These are phyloP conservation scores for Colletotrichum falcatum DNA, from an alignment of 2,329 filamentous ascomycete genomes.

Conservation along the genomic window DNA sequence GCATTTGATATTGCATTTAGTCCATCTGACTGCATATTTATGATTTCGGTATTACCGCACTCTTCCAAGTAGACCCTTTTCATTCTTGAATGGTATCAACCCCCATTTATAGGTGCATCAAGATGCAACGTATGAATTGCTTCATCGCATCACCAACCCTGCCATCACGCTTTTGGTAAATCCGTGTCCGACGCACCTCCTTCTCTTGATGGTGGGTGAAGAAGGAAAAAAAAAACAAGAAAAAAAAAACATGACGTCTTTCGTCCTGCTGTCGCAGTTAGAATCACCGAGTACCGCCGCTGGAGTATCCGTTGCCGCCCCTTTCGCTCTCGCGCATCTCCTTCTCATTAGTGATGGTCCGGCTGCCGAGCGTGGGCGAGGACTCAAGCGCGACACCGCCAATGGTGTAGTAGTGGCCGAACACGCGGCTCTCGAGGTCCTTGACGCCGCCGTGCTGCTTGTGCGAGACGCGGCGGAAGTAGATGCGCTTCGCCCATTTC, in stretches of 20 bases:
- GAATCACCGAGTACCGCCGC: slow-evolving; percentile 17
- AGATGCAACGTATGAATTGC: slow-evolving; percentile 16
- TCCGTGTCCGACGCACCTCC: neutral
- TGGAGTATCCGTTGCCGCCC: slow-evolving; percentile 35
- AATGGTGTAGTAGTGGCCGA: slow-evolving; percentile 49
- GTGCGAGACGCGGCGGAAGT: slow-evolving; percentile 49
- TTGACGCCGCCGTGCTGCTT: slow-evolving; percentile 41
- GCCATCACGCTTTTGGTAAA: neutral
- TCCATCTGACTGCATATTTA: neutral
- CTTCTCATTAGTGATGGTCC: slow-evolving; percentile 40
- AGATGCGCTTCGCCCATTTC: slow-evolving; percentile 69
- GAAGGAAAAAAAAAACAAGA: too few species aligned
- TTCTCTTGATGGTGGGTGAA: neutral
- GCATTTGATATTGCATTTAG: too few species aligned
- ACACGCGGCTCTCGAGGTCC: slow-evolving; percentile 50
- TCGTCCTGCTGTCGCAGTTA: neutral
- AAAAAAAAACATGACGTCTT: neutral
- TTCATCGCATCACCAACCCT: neutral
- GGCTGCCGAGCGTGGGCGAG: slow-evolving; percentile 37
- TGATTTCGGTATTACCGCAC: neutral
- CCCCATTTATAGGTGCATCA: slow-evolving; percentile 18
- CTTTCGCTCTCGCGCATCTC: slow-evolving; percentile 40
- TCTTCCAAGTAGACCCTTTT: slow-evolving; percentile 9
- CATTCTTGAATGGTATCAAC: slow-evolving; percentile 20
- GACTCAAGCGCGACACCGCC: slow-evolving; percentile 41